phyloP scores from a whole-genome alignment of 78 protist species.

The slime mould (Dictyostelium discoideum) region dicty_2.7 NC_007088.5:6160501-6161000 shows the following conservation, averaged over 20 bases:
- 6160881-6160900: slow-evolving; percentile 42
- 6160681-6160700: neutral
- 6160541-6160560: slow-evolving; percentile 61
- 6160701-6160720: neutral
- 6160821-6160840: neutral
- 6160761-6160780: slow-evolving; percentile 48
- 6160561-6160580: slow-evolving; percentile 74
- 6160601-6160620: neutral
- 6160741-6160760: slow-evolving; percentile 30
- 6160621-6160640: neutral
- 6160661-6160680: too few relatives aligned
- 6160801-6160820: slow-evolving; percentile 39
- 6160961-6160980: slow-evolving; percentile 9
- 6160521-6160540: slow-evolving; percentile 26
- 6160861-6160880: slow-evolving; percentile 67
- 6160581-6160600: neutral
- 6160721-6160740: neutral
- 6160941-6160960: slow-evolving; percentile 7
- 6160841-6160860: slow-evolving; percentile 46
- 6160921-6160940: slow-evolving; percentile 79
- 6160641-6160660: too few relatives aligned
- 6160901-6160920: slow-evolving; percentile 19
- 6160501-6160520: slow-evolving; percentile 25
- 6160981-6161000: slow-evolving; percentile 7
- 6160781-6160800: slow-evolving; percentile 68